Base-by-base conservation (phyloP, 2,329 filamentous ascomycete genomes). In the Fusarium pseudocircinatum region DNA sequence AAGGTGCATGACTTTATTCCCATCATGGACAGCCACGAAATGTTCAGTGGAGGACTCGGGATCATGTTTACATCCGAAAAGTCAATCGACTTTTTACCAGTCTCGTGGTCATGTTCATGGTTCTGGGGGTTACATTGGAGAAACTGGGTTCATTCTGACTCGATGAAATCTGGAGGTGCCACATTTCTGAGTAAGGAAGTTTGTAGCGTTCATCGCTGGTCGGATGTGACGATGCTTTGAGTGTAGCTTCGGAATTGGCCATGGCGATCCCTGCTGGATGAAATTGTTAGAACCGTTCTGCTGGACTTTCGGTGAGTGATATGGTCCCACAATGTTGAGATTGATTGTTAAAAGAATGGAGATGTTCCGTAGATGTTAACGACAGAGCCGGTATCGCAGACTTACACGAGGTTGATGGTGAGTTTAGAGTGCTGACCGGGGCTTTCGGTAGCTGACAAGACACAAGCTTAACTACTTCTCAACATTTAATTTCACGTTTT, bases 121-220 rank as follows among this genome's bases (percentile, higher is more conserved):
- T 63, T 63, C n/a, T 53, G 18, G 37, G 30, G 44, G 37, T 69
- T 56, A 26, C 64, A 67, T 52, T 67, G n/a, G 26, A 40, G 43
- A 40, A 34, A 37, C 28, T 58, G 34, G 43, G 32, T 59, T 43
- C 46, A 24, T 30, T 30, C 20, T 69, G 66, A 68, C 56, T 68
- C 56, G 26, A 47, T 32, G 13, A 37, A 18, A 7, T 20, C 9
- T 22, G 36, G 10, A 37, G 36, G 36, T 37, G 36, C 65, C 64
- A 60, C 56, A 69, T 30, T 69, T 68, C 46, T 68, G 64, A 68
- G 56, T 63, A 40, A 54, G 50, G 36, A 42, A 54, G 24, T 40
- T 54, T 36, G 50, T 42, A n/a, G 50, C 36, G 50, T 54, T 54
- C 26, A n/a, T 54, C 36, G 15, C 18, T 54, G 24, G 20, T 1